A percentile compares a stretch with the other conserved stretches of the same genome.
These are phyloP conservation scores for Athelia psychrophila DNA, from an alignment of 1,284 basidiomycete genomes.

Conservation along the genomic window DNA sequence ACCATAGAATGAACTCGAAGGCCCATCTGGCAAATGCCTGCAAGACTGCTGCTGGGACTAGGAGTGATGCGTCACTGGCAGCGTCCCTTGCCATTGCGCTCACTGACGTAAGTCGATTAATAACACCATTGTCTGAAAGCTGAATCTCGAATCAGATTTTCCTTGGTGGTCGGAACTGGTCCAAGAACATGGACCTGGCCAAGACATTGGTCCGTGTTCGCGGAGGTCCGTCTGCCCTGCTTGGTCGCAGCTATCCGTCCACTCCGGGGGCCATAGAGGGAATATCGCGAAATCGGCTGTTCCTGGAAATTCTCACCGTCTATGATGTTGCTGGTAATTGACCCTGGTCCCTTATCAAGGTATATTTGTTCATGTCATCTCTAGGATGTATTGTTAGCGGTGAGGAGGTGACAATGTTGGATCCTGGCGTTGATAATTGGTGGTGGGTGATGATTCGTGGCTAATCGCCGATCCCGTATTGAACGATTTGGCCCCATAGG, in stretches of 20 bases:
- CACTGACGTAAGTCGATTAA: slow-evolving; percentile 35
- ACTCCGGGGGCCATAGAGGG: slow-evolving; percentile 28
- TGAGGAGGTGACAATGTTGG: slow-evolving; percentile 36
- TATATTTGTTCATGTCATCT: slow-evolving; percentile 3
- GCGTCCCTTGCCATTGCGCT: slow-evolving; percentile 36
- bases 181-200: slow-evolving; percentile 38
- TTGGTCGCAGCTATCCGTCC: slow-evolving; percentile 32
- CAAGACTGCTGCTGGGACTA: slow-evolving; percentile 18
- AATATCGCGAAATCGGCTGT: slow-evolving; percentile 34
- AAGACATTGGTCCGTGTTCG: slow-evolving; percentile 38
- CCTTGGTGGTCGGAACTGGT: slow-evolving; percentile 39
- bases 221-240: slow-evolving; percentile 32
- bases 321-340: slow-evolving; percentile 41
- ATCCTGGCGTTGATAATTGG: slow-evolving; percentile 34
- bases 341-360: neutral
- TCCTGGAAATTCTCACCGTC: slow-evolving; percentile 44
- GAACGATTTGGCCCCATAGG: slow-evolving; percentile 13
- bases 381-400: slow-evolving; percentile 38
- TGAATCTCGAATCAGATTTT: slow-evolving; percentile 35
- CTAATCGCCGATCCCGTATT: slow-evolving; percentile 15
- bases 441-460: slow-evolving; percentile 30
- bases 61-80: slow-evolving; percentile 37
- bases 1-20: slow-evolving; percentile 24
- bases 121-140: neutral
- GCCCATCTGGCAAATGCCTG: slow-evolving; percentile 24